Evolutionary conservation across 2,329 filamentous ascomycete genomes (phyloP).

Genomic region (Dactylonectria estremocensis): DNA sequence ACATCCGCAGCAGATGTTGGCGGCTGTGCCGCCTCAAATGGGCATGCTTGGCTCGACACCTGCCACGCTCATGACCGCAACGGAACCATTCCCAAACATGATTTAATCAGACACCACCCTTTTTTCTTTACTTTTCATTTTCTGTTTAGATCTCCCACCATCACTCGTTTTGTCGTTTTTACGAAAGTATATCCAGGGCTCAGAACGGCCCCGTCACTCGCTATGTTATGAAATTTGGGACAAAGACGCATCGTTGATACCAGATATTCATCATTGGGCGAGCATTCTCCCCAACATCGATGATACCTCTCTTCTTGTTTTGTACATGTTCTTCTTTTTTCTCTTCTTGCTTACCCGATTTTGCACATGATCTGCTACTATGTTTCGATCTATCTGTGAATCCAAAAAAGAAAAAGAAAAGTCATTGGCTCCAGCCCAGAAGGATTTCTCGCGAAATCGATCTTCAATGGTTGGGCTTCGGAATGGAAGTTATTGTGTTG

Average conservation of each 20-base stretch:
- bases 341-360: conserved; percentile 16
- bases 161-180: conserved; percentile 39
- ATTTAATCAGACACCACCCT: conserved; percentile 44
- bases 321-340: conserved; percentile 28
- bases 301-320: conserved; percentile 40
- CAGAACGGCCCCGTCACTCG: conserved; percentile 45
- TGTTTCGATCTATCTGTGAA: conserved; percentile 26
- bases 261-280: conserved; percentile 38
- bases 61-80: conserved; percentile 43
- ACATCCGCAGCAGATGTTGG: conserved; percentile 47
- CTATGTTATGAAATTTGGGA: conserved; percentile 47
- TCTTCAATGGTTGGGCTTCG: conserved; percentile 17
- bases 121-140: conserved; percentile 36
- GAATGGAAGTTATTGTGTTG: conserved; percentile 14
- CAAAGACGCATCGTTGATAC: conserved; percentile 47
- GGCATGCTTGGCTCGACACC: conserved; percentile 44
- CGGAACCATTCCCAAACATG: conserved; percentile 49
- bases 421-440: conserved; percentile 18
- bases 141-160: conserved; percentile 31
- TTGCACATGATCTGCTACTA: conserved; percentile 25
- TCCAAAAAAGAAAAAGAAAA: conserved; percentile 37
- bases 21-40: conserved; percentile 39
- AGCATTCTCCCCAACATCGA: conserved; percentile 29
- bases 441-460: conserved; percentile 26
- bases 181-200: conserved; percentile 44